phyloP scores from a whole-genome alignment of 345 rosid species.

The Bretschneidera sinensis region DNA sequence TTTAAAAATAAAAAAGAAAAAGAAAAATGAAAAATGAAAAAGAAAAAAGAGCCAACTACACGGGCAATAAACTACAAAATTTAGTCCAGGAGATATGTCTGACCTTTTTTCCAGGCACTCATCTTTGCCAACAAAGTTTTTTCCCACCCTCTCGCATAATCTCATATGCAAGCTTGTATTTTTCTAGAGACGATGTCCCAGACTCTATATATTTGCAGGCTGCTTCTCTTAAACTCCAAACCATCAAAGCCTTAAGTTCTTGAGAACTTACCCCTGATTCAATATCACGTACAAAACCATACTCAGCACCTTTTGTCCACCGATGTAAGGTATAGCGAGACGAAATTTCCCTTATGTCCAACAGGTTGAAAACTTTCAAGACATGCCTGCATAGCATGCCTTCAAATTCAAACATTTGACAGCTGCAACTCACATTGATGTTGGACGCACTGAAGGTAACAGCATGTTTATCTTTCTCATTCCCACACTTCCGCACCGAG shows the following conservation, averaged over 20 bases:
- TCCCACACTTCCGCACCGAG: constrained; percentile 61
- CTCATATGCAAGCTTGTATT: constrained; percentile 76
- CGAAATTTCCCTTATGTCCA: constrained; percentile 71
- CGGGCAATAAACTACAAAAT: constrained; percentile 17
- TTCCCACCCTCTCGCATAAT: constrained; percentile 79
- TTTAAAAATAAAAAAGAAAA: no score
- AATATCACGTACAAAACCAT: constrained; percentile 46
- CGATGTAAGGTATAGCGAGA: constrained; percentile 65
- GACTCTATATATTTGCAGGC: constrained; percentile 73
- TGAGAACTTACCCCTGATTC: constrained; percentile 56
- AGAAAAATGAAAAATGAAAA: no score
- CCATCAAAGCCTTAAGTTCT: constrained; percentile 63
- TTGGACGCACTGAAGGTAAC: constrained; percentile 65
- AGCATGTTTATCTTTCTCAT: constrained; percentile 57
- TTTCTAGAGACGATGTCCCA: constrained; percentile 63
- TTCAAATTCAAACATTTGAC: constrained; percentile 90
- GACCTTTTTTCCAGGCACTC: constrained; percentile 21
- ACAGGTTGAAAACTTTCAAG: constrained; percentile 63
- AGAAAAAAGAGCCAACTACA: constrained; percentile 3
- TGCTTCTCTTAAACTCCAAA: constrained; percentile 89
- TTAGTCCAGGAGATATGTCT: constrained; percentile 8
- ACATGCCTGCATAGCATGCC: constrained; percentile 84
- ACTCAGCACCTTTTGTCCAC: constrained; percentile 83
- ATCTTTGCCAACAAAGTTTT: constrained; percentile 70
- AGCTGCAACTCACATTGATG: constrained; percentile 67